Base-by-base conservation (phyloP, 768 basidiomycete species). In the Boletellus ananas region DNA sequence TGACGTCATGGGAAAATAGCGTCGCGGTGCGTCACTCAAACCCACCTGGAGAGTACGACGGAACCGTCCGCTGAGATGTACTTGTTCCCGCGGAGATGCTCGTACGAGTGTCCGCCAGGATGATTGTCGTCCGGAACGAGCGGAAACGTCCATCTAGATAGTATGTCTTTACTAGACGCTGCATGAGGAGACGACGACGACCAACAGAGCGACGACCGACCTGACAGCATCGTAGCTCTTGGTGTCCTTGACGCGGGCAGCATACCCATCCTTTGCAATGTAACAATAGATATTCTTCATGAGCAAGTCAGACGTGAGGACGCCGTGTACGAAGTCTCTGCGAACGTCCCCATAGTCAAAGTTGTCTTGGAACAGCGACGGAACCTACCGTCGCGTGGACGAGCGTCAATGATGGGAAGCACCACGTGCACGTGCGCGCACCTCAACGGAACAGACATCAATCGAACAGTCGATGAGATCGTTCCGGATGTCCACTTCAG, bases 311-410 rank as follows among this genome's bases (percentile, higher is more conserved):
- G 92, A 94, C 0, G 91, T 95, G 56, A 99, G 76, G 41, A 99
- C 80, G 16, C 95, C 95, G 62, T 90, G 90, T 14, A 97, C 88
- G 61, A 99, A 96, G 70, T 98, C 93, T 57, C 83, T 77, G 50
- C 94, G 83, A 52, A 98, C 79, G 70, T 94, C 92, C 13, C 84
- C 83, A 62, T 94, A 97, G 71, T 98, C 96, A 62, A 99, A 99
- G 71, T 98, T 98, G 71, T 98, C 96, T 66, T 94, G 93, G 72
- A 98, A 99, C 5, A 97, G 67, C 1, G 94, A 94, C 1, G 93
- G 94, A 34, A 98, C 90, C 88, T 96, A 59, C 47, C 23, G 50
- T 44, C 27, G 33, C n/a, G 34, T 14, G 51, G 31, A 41, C 35
- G 4, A 40, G 34, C 4, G 29, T 57, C 43, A 41, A 37, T 10